phyloP scores from a whole-genome alignment of 139 green algal species.

The Chlamydomonas sp. region DNA sequence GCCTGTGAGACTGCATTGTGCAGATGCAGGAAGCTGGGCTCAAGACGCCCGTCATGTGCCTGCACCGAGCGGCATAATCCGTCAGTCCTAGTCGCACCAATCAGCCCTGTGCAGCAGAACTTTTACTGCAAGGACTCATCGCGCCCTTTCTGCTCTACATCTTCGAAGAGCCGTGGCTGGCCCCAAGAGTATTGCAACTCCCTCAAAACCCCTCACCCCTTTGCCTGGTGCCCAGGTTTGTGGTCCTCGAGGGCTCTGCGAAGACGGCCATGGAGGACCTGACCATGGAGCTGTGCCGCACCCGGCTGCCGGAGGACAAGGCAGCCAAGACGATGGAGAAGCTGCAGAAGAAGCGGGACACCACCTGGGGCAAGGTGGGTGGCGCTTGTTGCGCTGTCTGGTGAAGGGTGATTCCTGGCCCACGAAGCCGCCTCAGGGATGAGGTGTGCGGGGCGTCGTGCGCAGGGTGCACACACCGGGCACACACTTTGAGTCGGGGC shows the following conservation, averaged over 20 bases:
- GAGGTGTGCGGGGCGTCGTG: neutral
- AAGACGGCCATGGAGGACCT: constrained; percentile 58
- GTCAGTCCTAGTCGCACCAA: too few relatives aligned
- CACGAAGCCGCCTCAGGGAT: neutral
- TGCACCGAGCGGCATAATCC: too few relatives aligned
- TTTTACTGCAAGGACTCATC: neutral
- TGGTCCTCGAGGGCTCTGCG: constrained; percentile 56
- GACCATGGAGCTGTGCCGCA: constrained; percentile 51
- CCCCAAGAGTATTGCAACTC: too few relatives aligned
- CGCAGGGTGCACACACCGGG: neutral
- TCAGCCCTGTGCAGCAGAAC: too few relatives aligned
- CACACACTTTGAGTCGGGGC: neutral
- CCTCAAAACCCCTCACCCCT: neutral
- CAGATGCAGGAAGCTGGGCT: too few relatives aligned
- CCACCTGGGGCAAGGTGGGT: constrained; percentile 47
- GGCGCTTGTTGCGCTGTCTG: neutral
- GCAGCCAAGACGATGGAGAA: constrained; percentile 52
- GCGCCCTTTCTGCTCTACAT: neutral
- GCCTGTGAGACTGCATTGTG: too few relatives aligned
- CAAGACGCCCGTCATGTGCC: too few relatives aligned
- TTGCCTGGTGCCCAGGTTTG: constrained; percentile 46
- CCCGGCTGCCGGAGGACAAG: constrained; percentile 48
- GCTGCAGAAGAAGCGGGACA: constrained; percentile 48
- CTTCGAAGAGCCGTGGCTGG: neutral
- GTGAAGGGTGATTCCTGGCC: neutral